Base-by-base conservation (phyloP, 2,329 filamentous ascomycete species). In the Didymella arachidicola region DNA sequence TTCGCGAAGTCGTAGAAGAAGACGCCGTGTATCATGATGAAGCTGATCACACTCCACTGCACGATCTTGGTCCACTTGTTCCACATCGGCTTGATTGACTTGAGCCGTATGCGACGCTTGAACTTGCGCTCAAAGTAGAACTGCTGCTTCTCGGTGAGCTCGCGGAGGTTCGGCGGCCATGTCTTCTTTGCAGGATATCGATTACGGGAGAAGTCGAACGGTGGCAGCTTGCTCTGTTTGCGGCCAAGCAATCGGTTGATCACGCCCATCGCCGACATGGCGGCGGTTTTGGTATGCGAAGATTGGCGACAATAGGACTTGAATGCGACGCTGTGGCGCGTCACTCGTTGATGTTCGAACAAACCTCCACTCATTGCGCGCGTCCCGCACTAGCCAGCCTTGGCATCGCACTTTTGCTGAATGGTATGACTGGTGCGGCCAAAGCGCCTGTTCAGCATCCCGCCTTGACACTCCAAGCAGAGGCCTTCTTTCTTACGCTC, bases 51-150 rank as follows among this genome's bases (percentile, higher is more conserved):
- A 53, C 64, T 72, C 72, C 72, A 84, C 77, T 92, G 90, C 48
- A 83, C 83, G 62, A 92, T 79, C 76, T 86, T 87, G 55, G 89
- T 80, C 60, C 79, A 82, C 74, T 88, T 91, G 41, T 84, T 83
- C 87, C 88, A 91, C 46, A 78, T 75, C 8, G 89, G 89, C 22
- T 87, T 80, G 39, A 83, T 82, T 71, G 84, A 85, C 67, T 86
- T 85, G 65, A 90, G 77, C 57, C 83, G 82, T 26, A 89, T 77
- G 53, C 91, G 84, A 51, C 91, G 83, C 78, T 92, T 90, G 78
- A 89, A 93, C 72, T 89, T 88, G 75, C 90, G 87, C 80, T 94
- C 91, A 67, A 92, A 88, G 42, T 87, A 84, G 73, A 93, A 89
- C 77, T 93, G 88, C 71, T 93, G 87, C 75, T 90, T 89, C 45